Evolutionary conservation across 371 early-diverging fungal genomes (phyloP), one percentile per base, ranked within the genome.

Genomic region (Smittium culicis): DNA sequence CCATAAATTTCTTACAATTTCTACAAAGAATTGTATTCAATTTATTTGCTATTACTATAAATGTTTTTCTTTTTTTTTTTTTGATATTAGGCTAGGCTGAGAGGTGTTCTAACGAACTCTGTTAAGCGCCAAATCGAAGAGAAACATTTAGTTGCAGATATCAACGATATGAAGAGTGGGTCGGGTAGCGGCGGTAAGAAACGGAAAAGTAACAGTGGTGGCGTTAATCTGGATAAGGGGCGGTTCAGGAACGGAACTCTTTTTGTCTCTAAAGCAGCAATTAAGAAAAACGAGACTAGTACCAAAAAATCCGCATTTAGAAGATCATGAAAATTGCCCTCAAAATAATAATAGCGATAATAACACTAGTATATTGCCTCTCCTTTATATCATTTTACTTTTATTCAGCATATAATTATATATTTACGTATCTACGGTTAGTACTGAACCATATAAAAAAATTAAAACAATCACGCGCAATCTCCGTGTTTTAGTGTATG

Each of bases 241-340:
- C 20, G 35, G 32, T 63, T 32, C 33, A 63, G 35, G 32, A 33
- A 63, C n/a, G 63, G 63, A 5, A 63, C 35, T 32, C 34, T 63
- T 2, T 33, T 34, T 16, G 32, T 59, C 60, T 59, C 60, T 5
- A 59, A 32, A 25, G 28, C 60, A 5, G 30, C 28, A 5, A 59
- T 59, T 32, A 32, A 25, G n/a, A 27, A 32, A 16, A 59, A 59
- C 60, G 60, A 0, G 35, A 69, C 27, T 74, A 74, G 59, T 77
- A 77, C 69, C 76, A 72, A 66, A 72, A 73, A 24, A 79, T 68
- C 67, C 73, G 71, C 87, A 68, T 81, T 74, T 20, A 89, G 82
- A 76, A 93, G 93, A 58, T n/a, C n/a, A n/a, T n/a, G n/a, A n/a
- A n/a, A n/a, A n/a, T n/a, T n/a, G n/a, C n/a, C n/a, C n/a, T n/a